Evolutionary conservation across 1,139 yeast genomes (phyloP).

Genomic region (Scheffersomyces segobiensis): DNA sequence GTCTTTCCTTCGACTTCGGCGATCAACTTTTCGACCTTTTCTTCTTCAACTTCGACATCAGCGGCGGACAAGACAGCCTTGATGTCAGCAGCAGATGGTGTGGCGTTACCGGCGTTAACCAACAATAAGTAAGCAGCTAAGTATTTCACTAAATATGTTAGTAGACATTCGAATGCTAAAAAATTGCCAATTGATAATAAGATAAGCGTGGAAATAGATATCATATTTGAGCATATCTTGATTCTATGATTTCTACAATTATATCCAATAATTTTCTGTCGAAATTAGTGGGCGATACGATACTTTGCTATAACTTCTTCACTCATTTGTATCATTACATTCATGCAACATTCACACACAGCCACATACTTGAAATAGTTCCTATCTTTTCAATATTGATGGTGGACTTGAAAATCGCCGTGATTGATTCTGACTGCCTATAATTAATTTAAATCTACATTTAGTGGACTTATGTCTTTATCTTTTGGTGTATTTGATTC

Average conservation of each 20-base stretch:
- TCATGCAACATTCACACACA: not conserved
- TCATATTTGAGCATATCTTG: no score
- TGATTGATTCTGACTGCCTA: not conserved
- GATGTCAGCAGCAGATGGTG: conserved; percentile 94
- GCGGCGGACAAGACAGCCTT: conserved; percentile 87
- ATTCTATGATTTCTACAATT: not conserved
- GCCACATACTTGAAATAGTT: no score
- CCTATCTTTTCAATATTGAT: no score
- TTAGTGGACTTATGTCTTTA: not conserved
- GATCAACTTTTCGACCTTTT: conserved; percentile 81
- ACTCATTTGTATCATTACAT: no score
- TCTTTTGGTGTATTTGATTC: not conserved
- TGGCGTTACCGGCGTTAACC: conserved; percentile 64
- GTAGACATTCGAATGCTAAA: conserved; percentile 5
- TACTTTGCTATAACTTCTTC: no score
- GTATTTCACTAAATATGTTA: conserved; percentile 50
- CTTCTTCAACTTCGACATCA: conserved; percentile 93
- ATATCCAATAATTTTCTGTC: no score
- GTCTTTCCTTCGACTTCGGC: conserved; percentile 94
- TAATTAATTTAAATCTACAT: not conserved
- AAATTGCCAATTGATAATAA: not conserved
- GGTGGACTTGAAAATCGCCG: not conserved
- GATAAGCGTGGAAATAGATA: not conserved
- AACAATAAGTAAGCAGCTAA: conserved; percentile 70
- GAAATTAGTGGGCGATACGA: no score